A percentile compares a stretch with the other conserved stretches of the same genome.
These are phyloP conservation scores for Scleromitrula shiraiana DNA, from an alignment of 2,329 filamentous ascomycete species.

Conservation along the genomic window DNA sequence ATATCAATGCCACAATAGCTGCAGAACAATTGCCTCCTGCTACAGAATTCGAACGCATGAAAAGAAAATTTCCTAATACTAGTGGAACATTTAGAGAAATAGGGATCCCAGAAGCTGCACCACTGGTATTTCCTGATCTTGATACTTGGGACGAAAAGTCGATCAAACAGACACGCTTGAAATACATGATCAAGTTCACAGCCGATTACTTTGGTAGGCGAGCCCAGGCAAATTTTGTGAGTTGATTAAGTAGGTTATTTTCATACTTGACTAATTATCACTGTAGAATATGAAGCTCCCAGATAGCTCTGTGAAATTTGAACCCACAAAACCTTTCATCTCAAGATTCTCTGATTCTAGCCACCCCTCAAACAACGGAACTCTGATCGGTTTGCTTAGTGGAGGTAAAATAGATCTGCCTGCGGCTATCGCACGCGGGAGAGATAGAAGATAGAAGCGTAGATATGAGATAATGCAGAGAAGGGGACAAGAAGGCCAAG, in stretches of 20 bases:
- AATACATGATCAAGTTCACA: constrained; percentile 31
- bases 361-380: too few relatives aligned
- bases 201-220: constrained; percentile 20
- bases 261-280: not conserved
- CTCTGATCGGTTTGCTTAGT: too few relatives aligned
- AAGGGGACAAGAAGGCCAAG: too few relatives aligned
- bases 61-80: too few relatives aligned
- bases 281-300: not conserved
- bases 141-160: constrained; percentile 25
- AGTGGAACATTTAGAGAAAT: constrained; percentile 32
- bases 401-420: too few relatives aligned
- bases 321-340: too few relatives aligned
- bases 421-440: too few relatives aligned
- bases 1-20: constrained; percentile 32
- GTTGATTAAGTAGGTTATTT: not conserved
- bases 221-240: constrained; percentile 33
- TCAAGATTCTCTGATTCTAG: too few relatives aligned
- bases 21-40: constrained; percentile 21
- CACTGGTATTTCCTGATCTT: constrained; percentile 32
- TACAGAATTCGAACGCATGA: constrained; percentile 26
- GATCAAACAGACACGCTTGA: constrained; percentile 27
- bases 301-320: not conserved
- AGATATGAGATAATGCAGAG: too few relatives aligned
- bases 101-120: constrained; percentile 33
- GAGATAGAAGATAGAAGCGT: too few relatives aligned